Percentiles rank a stretch among this genome's conserved stretches.
Evolutionary conservation across 2,329 filamentous ascomycete species (phyloP).

Genomic region (Chaetomiaceae sp.): DNA sequence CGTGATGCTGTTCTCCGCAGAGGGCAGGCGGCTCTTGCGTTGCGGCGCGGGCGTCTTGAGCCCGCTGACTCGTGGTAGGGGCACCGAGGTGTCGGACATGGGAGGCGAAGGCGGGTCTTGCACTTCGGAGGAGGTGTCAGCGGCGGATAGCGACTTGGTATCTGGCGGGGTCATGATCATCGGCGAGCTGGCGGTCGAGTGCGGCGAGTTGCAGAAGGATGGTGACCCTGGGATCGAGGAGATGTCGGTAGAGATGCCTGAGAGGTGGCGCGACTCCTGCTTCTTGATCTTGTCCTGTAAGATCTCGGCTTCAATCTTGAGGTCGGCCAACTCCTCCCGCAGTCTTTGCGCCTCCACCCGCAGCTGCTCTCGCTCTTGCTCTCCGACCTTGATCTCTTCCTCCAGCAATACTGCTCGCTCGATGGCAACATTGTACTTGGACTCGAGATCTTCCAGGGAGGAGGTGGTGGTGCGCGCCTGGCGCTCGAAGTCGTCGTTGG

Average conservation of each 20-base stretch:
- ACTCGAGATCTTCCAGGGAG: slow-evolving; percentile 92
- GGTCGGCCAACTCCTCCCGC: slow-evolving; percentile 83
- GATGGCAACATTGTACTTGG: slow-evolving; percentile 91
- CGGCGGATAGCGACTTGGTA: slow-evolving; percentile 56
- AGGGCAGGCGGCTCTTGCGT: slow-evolving; percentile 48
- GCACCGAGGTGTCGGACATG: slow-evolving; percentile 75
- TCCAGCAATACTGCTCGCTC: slow-evolving; percentile 90
- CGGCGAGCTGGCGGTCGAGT: slow-evolving; percentile 84
- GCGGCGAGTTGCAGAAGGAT: slow-evolving; percentile 69
- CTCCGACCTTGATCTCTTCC: slow-evolving; percentile 84
- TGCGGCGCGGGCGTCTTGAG: slow-evolving; percentile 44
- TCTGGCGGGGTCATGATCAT: slow-evolving; percentile 80
- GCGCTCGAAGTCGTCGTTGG: slow-evolving; percentile 96
- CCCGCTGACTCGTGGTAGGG: slow-evolving; percentile 30
- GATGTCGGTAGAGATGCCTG: slow-evolving; percentile 55
- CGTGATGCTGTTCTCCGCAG: slow-evolving; percentile 47
- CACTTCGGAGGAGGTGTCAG: slow-evolving; percentile 55
- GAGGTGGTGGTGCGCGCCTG: slow-evolving; percentile 94
- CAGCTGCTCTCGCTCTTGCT: slow-evolving; percentile 83
- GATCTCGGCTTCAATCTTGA: slow-evolving; percentile 93
- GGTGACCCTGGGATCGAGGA: slow-evolving; percentile 63
- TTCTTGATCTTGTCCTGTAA: slow-evolving; percentile 88
- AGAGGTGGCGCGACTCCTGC: slow-evolving; percentile 52
- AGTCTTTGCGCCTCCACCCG: slow-evolving; percentile 87
- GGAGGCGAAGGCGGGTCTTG: slow-evolving; percentile 89